Conservation (phyloP, 2,329 filamentous ascomycete genomes). For the Ceratocystis huliohia region DNA sequence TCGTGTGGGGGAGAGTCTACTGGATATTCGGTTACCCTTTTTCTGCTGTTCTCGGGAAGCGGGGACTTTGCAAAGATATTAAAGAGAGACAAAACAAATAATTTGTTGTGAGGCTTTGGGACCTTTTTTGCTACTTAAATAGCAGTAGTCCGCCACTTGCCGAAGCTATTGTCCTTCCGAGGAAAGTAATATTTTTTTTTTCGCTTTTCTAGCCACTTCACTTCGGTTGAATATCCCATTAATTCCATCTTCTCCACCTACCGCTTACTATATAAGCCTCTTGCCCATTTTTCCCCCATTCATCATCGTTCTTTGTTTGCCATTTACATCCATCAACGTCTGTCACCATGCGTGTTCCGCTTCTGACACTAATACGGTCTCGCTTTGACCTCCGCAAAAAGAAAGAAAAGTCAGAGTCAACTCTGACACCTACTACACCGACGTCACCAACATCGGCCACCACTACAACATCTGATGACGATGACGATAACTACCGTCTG, state of each 20-base stretch:
- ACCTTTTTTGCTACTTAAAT: no score
- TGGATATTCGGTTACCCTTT: neutral
- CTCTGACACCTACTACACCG: neutral
- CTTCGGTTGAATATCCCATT: no score
- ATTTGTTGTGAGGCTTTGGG: no score
- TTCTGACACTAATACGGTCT: slow-evolving; percentile 9
- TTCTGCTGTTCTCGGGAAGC: neutral
- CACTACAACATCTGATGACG: neutral
- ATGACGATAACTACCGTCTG: neutral
- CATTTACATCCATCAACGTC: neutral
- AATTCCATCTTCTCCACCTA: neutral
- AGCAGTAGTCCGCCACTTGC: neutral
- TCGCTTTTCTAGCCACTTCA: no score
- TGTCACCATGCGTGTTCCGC: slow-evolving; percentile 2
- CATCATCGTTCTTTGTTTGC: neutral
- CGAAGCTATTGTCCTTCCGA: no score
- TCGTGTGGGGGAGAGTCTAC: neutral
- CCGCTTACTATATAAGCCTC: neutral
- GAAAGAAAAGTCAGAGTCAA: slow-evolving; percentile 3
- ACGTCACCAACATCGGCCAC: neutral
- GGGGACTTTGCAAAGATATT: neutral
- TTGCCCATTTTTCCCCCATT: neutral
- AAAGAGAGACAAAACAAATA: neutral
- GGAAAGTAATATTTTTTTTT: no score
- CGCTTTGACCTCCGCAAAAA: slow-evolving; percentile 8